These are phyloP conservation scores for Penicillium freii DNA, from an alignment of 2,329 filamentous ascomycete species.

Conservation along the genomic window DNA sequence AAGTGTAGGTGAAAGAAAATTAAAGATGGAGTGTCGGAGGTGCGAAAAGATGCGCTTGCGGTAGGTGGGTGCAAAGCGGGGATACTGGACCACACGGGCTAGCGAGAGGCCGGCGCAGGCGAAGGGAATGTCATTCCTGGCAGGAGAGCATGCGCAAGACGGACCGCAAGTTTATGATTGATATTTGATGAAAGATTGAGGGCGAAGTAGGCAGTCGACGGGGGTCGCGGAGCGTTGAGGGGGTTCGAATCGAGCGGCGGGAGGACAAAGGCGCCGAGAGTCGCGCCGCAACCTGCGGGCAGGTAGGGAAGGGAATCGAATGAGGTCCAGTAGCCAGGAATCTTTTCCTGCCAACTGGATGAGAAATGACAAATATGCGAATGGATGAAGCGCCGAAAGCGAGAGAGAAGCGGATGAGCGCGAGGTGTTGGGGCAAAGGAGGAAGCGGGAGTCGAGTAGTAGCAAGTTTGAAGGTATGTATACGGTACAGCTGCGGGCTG, in stretches of 20 bases:
- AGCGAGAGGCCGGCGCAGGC: constrained; percentile 39
- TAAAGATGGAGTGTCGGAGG: constrained; percentile 21
- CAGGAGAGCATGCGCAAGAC: constrained; percentile 27
- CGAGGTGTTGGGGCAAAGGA: constrained; percentile 18
- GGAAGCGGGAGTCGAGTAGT: constrained; percentile 25
- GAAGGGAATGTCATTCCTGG: constrained; percentile 44
- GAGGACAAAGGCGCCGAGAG: constrained; percentile 27
- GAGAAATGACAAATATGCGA: constrained; percentile 7
- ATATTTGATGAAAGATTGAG: constrained; percentile 22
- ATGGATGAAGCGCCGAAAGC: constrained; percentile 19
- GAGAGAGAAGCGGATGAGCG: constrained; percentile 19
- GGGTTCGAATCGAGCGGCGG: constrained; percentile 29
- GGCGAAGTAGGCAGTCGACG: constrained; percentile 19
- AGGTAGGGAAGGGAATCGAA: constrained; percentile 13
- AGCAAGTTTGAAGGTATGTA: constrained; percentile 20
- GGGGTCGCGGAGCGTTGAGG: constrained; percentile 26
- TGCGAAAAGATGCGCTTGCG: constrained; percentile 33
- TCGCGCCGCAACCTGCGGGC: constrained; percentile 28
- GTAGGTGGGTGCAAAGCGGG: constrained; percentile 43
- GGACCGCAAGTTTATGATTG: constrained; percentile 22
- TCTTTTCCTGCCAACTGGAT: constrained; percentile 22
- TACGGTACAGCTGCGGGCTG: constrained; percentile 17
- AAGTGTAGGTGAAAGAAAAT: constrained; percentile 8
- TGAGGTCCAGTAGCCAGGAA: constrained; percentile 23
- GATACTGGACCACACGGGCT: constrained; percentile 43